Evolutionary conservation across 2,329 filamentous ascomycete species (phyloP).

Genomic region (Dothideomycetes sp.): DNA sequence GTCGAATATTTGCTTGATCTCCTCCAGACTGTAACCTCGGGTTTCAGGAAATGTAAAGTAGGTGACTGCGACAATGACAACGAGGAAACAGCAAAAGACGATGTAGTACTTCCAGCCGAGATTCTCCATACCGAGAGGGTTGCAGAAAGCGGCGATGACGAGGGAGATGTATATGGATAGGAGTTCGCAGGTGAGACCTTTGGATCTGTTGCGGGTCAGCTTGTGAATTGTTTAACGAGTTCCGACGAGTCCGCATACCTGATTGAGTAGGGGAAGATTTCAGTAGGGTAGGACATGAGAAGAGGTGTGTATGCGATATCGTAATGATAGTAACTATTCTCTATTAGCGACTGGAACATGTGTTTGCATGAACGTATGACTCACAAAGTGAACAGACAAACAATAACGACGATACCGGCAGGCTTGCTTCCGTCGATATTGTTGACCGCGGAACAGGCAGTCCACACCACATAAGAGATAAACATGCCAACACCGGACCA

Average conservation of each 20-base stretch:
- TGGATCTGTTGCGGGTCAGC: conserved; percentile 17
- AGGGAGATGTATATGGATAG: conserved; percentile 21
- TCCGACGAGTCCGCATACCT: too few relatives aligned
- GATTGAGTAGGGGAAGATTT: conserved; percentile 24
- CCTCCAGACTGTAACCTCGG: conserved; percentile 29
- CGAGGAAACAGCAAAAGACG: conserved; percentile 30
- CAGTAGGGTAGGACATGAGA: conserved; percentile 22
- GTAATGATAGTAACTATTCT: conserved; percentile 31
- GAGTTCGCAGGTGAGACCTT: conserved; percentile 10
- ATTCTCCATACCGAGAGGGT: conserved; percentile 28
- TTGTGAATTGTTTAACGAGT: too few relatives aligned
- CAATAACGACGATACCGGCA: conserved; percentile 29
- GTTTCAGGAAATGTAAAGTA: conserved; percentile 26
- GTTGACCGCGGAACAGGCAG: conserved; percentile 40
- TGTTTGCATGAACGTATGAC: neutral
- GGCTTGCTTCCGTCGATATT: conserved; percentile 26
- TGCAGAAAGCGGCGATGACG: conserved; percentile 27
- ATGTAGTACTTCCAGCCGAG: conserved; percentile 26
- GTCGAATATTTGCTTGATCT: conserved; percentile 38
- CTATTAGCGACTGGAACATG: conserved; percentile 28
- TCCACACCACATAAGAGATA: conserved; percentile 29
- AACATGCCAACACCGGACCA: conserved; percentile 30
- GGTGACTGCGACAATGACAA: conserved; percentile 21
- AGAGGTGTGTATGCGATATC: conserved; percentile 28
- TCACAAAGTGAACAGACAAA: conserved; percentile 28